phyloP scores from a whole-genome alignment of 345 rosid species.

The Punica granatum region DNA sequence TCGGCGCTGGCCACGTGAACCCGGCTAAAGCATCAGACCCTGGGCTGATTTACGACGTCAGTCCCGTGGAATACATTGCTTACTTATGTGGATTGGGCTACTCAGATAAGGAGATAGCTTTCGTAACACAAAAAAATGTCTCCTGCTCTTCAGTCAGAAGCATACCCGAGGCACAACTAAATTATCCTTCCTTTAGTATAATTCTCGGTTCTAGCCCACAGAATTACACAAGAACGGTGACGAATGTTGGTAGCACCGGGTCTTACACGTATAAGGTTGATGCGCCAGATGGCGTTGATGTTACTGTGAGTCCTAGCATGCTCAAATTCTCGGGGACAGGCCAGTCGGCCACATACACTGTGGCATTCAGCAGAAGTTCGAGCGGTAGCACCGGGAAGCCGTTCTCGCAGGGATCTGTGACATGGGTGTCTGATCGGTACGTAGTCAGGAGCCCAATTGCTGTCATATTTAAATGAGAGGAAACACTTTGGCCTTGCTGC shows the following conservation, averaged over 20 bases:
- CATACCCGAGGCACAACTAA: slow-evolving; percentile 19
- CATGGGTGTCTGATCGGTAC: slow-evolving; percentile 10
- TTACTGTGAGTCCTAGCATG: slow-evolving; percentile 14
- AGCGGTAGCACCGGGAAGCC: neutral
- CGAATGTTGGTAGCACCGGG: slow-evolving; percentile 11
- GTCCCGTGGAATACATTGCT: slow-evolving; percentile 16
- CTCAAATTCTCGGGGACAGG: slow-evolving; percentile 6
- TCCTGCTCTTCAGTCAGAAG: slow-evolving; percentile 6
- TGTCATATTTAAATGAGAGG: slow-evolving; percentile 2
- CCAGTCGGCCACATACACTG: slow-evolving; percentile 14
- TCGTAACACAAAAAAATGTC: slow-evolving; percentile 4
- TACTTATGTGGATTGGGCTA: slow-evolving; percentile 20
- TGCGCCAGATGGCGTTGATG: slow-evolving; percentile 13
- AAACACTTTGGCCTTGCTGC: neutral
- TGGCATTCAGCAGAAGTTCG: slow-evolving; percentile 14
- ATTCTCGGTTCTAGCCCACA: slow-evolving; percentile 4
- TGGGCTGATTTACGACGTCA: slow-evolving; percentile 19
- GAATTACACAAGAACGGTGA: slow-evolving; percentile 18
- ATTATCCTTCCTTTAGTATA: slow-evolving; percentile 23
- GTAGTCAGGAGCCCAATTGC: slow-evolving; percentile 22
- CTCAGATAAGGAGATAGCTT: slow-evolving; percentile 1
- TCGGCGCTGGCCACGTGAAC: slow-evolving; percentile 20
- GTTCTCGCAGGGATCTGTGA: slow-evolving; percentile 15
- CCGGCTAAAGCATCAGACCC: slow-evolving; percentile 17
- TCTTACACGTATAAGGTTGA: slow-evolving; percentile 7